Percentiles rank a stretch among this genome's conserved stretches.
Evolutionary conservation across 2,329 filamentous ascomycete species (phyloP).

Genomic region (Claviceps cyperi): DNA sequence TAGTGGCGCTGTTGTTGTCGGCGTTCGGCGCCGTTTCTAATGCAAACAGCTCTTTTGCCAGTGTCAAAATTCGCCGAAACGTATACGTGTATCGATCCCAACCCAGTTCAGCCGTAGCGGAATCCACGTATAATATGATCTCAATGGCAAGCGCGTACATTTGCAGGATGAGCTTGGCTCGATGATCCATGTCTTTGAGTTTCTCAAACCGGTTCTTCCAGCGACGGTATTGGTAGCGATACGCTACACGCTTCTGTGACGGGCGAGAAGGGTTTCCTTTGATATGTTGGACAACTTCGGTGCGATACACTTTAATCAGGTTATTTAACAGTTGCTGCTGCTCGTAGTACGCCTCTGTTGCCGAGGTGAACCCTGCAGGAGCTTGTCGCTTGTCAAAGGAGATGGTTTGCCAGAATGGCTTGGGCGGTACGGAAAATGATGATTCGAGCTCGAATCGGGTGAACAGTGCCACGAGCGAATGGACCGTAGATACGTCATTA

Average conservation of each 20-base stretch:
- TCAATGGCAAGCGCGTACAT: constrained; percentile 2
- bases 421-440: not conserved
- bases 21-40: not conserved
- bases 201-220: constrained; percentile 5
- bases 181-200: constrained; percentile 1
- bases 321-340: constrained; percentile 2
- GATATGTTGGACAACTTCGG: not conserved
- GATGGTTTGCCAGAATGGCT: constrained; percentile 1
- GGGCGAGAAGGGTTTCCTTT: not conserved
- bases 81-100: constrained; percentile 4
- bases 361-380: not conserved
- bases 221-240: constrained; percentile 2
- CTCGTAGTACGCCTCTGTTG: constrained; percentile 2
- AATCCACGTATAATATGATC: not conserved
- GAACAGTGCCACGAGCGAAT: constrained; percentile 7
- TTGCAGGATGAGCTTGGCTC: constrained; percentile 2
- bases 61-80: not conserved
- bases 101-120: not conserved
- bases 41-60: constrained; percentile 1
- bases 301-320: constrained; percentile 1
- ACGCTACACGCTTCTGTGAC: not conserved
- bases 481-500: constrained; percentile 1
- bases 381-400: constrained; percentile 1
- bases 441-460: constrained; percentile 6
- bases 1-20: not conserved